Evolutionary conservation across 2,329 filamentous ascomycete species (phyloP).

Genomic region (Venturia pyrina): DNA sequence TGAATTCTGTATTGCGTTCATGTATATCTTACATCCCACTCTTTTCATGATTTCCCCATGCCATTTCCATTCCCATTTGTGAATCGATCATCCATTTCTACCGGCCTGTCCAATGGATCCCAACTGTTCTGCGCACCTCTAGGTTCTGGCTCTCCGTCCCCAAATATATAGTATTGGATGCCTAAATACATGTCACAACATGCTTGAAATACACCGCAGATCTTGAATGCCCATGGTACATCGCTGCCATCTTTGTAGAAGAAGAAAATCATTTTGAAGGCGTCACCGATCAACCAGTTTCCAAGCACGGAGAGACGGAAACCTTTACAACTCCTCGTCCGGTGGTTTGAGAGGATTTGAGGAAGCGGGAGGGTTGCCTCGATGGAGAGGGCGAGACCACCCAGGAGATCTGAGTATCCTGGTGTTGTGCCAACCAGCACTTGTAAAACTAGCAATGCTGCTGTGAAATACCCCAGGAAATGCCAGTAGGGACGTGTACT

Average conservation of each 20-base stretch:
- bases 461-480: slow-evolving; percentile 59
- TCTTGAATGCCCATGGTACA: slow-evolving; percentile 71
- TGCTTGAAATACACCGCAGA: slow-evolving; percentile 74
- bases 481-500: slow-evolving; percentile 70
- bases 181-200: slow-evolving; percentile 65
- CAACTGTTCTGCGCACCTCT: background rate
- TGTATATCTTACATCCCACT: background rate
- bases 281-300: slow-evolving; percentile 71
- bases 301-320: slow-evolving; percentile 66
- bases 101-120: background rate
- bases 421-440: slow-evolving; percentile 51
- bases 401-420: slow-evolving; percentile 56
- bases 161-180: slow-evolving; percentile 63
- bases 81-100: background rate
- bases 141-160: slow-evolving; percentile 34
- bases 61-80: background rate
- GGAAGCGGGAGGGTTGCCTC: slow-evolving; percentile 76
- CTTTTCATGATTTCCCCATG: background rate
- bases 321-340: slow-evolving; percentile 61
- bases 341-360: slow-evolving; percentile 63
- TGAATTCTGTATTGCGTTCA: background rate
- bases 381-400: slow-evolving; percentile 65
- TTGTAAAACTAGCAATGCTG: slow-evolving; percentile 51
- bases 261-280: slow-evolving; percentile 70
- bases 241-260: slow-evolving; percentile 55